Evolutionary conservation across 768 basidiomycete genomes (phyloP), one percentile per base, ranked within the genome.

Genomic region (Macrolepiota fuliginosa): DNA sequence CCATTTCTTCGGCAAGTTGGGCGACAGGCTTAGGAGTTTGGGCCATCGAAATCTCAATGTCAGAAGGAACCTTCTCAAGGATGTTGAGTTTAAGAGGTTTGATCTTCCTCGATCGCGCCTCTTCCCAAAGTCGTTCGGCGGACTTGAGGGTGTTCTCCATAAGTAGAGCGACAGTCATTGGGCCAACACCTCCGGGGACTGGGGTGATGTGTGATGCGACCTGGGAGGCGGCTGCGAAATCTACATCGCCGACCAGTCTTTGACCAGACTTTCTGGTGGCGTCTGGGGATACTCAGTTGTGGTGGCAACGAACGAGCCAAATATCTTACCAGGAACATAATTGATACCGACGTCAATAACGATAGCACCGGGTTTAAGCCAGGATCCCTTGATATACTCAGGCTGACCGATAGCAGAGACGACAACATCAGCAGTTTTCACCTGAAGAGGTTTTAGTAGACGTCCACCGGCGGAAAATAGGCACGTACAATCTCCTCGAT

Each of bases 321-420:
- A 64, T 25, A 27, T 32, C 73, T 62, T 72, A 91, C 94, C 94
- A 64, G 92, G 89, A 56, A 98, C 82, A 71, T 92, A 96, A 77
- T 98, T 99, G 69, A 96, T 98, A 52, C 97, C 97, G 58, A 99
- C 97, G 69, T 99, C 97, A 65, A 99, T 94, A 56, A 99, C 93
- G 54, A 96, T 86, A 27, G 91, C 94, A 36, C 96, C 97, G 3
- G 90, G 89, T 76, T 98, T 98, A 63, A 99, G 76, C 97, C 97
- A 98, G 6, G 88, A 86, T 22, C 94, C 96, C 71, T 94, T 88
- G 66, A 98, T 86, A 61, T 90, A 92, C 70, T 94, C 88, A 24
- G 97, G 76, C 75, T 91, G 88, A 40, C 97, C 97, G 63, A 98
- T 96, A n/a, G 97, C 97, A 58, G 93, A 87, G n/a, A 99, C 88